phyloP scores from a whole-genome alignment of 495 filamentous ascomycete genomes.

The Neurospora sp. region DNA sequence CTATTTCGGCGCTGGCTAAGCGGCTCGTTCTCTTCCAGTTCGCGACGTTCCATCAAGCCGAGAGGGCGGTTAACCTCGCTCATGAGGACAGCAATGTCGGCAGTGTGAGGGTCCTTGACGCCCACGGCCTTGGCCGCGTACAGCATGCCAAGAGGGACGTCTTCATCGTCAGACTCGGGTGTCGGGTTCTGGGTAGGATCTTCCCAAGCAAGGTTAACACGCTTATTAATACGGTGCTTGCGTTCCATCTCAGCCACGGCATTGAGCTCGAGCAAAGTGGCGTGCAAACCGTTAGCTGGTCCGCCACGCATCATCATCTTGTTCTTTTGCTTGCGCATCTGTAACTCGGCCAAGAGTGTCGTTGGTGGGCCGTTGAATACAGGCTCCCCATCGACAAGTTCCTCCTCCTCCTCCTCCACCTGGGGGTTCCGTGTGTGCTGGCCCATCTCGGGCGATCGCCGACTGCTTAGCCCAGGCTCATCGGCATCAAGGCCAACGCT shows the following conservation, averaged over 20 bases:
- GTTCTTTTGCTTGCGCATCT: slow-evolving; percentile 77
- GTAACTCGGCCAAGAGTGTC: slow-evolving; percentile 84
- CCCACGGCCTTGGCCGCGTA: slow-evolving; percentile 51
- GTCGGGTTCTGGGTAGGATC: slow-evolving; percentile 38
- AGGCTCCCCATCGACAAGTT: slow-evolving; percentile 29
- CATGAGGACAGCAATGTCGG: slow-evolving; percentile 41
- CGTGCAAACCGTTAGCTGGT: slow-evolving; percentile 61
- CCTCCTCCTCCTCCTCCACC: slow-evolving; percentile 22
- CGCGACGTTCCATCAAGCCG: slow-evolving; percentile 73
- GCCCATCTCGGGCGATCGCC: neutral
- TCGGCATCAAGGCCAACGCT: slow-evolving; percentile 4
- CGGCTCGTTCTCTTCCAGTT: slow-evolving; percentile 87
- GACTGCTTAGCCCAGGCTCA: neutral
- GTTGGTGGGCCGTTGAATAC: slow-evolving; percentile 63
- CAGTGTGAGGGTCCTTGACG: slow-evolving; percentile 19
- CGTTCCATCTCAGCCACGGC: slow-evolving; percentile 82
- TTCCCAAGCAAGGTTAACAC: slow-evolving; percentile 86
- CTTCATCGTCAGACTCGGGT: slow-evolving; percentile 48
- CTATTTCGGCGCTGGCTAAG: slow-evolving; percentile 69
- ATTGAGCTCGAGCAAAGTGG: slow-evolving; percentile 85
- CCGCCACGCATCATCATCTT: slow-evolving; percentile 63
- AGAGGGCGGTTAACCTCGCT: slow-evolving; percentile 52
- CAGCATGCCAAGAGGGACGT: slow-evolving; percentile 79
- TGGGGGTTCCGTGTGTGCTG: slow-evolving; percentile 12
- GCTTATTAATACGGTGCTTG: slow-evolving; percentile 59